These are phyloP conservation scores for Cystobasidiopsis lactophilus DNA, from an alignment of 768 basidiomycete genomes.

Conservation along the genomic window DNA sequence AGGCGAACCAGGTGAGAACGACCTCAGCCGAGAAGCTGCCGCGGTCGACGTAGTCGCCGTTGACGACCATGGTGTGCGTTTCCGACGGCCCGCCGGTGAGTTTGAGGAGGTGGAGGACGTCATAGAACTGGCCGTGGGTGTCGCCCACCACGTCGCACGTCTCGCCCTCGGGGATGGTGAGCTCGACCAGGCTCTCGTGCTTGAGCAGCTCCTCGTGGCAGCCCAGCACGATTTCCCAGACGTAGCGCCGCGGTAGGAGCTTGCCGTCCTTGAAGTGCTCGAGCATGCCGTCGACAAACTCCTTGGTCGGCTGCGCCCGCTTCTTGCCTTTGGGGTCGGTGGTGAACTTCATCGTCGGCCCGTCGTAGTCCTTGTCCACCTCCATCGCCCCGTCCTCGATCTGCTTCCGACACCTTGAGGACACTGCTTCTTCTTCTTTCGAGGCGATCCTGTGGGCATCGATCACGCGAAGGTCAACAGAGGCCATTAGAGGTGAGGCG, in stretches of 20 bases:
- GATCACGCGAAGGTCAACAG: constrained; percentile 25
- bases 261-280: constrained; percentile 88
- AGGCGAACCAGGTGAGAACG: constrained; percentile 75
- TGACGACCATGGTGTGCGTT: constrained; percentile 71
- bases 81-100: constrained; percentile 67
- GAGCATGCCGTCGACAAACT: constrained; percentile 69
- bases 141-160: constrained; percentile 90
- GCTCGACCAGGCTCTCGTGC: constrained; percentile 60
- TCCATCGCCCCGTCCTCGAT: constrained; percentile 9
- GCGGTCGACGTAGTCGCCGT: constrained; percentile 89
- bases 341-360: constrained; percentile 41
- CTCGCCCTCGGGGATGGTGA: constrained; percentile 48
- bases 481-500: too few species aligned
- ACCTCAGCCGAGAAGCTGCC: constrained; percentile 93
- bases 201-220: constrained; percentile 51
- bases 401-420: constrained; percentile 35
- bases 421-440: constrained; percentile 74
- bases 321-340: constrained; percentile 31
- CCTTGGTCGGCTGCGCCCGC: constrained; percentile 38
- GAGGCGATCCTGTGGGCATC: constrained; percentile 89
- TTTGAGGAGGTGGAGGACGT: constrained; percentile 63
- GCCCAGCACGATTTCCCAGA: constrained; percentile 86
- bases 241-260: constrained; percentile 52
- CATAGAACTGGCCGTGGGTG: constrained; percentile 91
- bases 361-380: constrained; percentile 46